Evolutionary conservation across 495 filamentous ascomycete species (phyloP).

Genomic region (Amorphotheca resinae): DNA sequence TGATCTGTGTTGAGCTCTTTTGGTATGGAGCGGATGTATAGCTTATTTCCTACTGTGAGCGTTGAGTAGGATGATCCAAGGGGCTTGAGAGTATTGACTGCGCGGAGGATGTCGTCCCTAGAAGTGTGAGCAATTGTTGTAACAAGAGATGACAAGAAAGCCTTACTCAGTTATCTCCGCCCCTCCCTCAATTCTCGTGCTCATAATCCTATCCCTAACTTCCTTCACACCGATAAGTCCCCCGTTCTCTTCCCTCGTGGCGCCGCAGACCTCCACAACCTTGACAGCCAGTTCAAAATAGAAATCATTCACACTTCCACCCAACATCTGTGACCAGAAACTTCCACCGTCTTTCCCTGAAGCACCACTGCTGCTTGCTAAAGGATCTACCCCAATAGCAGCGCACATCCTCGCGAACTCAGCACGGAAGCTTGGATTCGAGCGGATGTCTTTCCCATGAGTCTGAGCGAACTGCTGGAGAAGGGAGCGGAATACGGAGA

Average conservation of each 20-base stretch:
- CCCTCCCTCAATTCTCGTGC: slow-evolving; percentile 60
- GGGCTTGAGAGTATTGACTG: slow-evolving; percentile 76
- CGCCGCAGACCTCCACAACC: slow-evolving; percentile 85
- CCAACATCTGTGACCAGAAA: slow-evolving; percentile 88
- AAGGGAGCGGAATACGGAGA: slow-evolving; percentile 87
- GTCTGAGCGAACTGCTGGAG: slow-evolving; percentile 90
- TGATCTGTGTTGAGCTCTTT: slow-evolving; percentile 97
- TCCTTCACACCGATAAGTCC: slow-evolving; percentile 80
- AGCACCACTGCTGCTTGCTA: slow-evolving; percentile 53
- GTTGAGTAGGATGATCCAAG: slow-evolving; percentile 80
- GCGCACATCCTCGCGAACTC: slow-evolving; percentile 98
- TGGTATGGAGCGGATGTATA: slow-evolving; percentile 84
- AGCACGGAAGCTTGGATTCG: slow-evolving; percentile 84
- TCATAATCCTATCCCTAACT: slow-evolving; percentile 58
- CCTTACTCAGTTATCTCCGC: slow-evolving; percentile 54
- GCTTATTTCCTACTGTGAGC: slow-evolving; percentile 63
- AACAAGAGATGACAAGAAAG: background rate
- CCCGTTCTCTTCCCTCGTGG: slow-evolving; percentile 82
- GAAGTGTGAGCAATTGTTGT: slow-evolving; percentile 1
- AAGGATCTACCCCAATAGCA: slow-evolving; percentile 89
- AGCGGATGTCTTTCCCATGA: slow-evolving; percentile 88
- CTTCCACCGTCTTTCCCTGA: slow-evolving; percentile 37
- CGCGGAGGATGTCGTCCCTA: slow-evolving; percentile 83
- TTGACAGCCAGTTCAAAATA: slow-evolving; percentile 93
- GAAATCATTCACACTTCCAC: slow-evolving; percentile 88